Evolutionary conservation across 176 grass and related monocot genomes (phyloP).

Genomic region (Coix lacrymajobi): DNA sequence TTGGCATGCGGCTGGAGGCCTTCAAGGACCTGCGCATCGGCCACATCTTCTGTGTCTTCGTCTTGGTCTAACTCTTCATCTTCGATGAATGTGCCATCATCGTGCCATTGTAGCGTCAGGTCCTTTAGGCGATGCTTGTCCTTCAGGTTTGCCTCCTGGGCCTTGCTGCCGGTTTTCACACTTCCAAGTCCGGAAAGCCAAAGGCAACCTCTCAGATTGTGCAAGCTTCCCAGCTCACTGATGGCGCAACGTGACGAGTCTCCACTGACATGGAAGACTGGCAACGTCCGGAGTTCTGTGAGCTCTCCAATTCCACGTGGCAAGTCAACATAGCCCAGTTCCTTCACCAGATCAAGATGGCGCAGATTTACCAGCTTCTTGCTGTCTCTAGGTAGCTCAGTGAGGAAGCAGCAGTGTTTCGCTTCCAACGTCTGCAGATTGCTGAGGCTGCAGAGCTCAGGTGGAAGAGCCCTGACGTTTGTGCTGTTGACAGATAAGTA

Average conservation of each 20-base stretch:
- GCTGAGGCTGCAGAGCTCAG: constrained; percentile 18
- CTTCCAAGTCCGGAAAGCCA: constrained; percentile 6
- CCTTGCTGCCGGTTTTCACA: background rate
- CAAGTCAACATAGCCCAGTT: background rate
- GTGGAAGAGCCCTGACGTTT: constrained; percentile 26
- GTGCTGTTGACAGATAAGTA: constrained; percentile 42
- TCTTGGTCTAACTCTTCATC: too few relatives aligned
- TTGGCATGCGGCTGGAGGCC: constrained; percentile 14
- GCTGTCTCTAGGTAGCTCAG: constrained; percentile 17
- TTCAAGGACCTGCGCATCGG: constrained; percentile 8
- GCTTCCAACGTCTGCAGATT: constrained; percentile 34
- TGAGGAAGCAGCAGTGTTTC: background rate
- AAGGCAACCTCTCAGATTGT: background rate
- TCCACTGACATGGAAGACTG: constrained; percentile 1
- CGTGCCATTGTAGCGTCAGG: constrained; percentile 17
- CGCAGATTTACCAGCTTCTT: constrained; percentile 5
- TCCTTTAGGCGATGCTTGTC: constrained; percentile 2
- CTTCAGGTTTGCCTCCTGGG: constrained; percentile 4
- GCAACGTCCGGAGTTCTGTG: constrained; percentile 21
- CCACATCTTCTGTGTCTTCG: background rate
- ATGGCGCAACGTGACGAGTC: background rate
- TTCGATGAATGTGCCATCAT: background rate
- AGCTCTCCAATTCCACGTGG: constrained; percentile 23
- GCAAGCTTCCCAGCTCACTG: constrained; percentile 30
- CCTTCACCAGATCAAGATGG: constrained; percentile 16